Conservation (phyloP, 306 rosid species). For the Crotalaria pallida region DNA sequence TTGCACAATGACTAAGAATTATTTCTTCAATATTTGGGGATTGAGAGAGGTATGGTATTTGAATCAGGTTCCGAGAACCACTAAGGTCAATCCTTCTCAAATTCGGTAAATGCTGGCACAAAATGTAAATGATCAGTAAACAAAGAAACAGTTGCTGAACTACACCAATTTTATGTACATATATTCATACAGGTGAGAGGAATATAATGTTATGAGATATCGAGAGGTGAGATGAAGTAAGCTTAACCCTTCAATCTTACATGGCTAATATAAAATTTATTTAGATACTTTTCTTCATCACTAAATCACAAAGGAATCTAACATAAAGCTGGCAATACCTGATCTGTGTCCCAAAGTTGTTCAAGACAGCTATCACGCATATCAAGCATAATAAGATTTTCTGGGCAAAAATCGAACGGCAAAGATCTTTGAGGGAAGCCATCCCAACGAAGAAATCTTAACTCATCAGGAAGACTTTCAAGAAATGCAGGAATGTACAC, state of each 20-base stretch:
- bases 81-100: conserved; percentile 24
- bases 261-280: no score
- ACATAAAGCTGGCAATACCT: not conserved
- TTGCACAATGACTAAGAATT: not conserved
- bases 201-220: no score
- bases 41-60: conserved; percentile 10
- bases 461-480: not conserved
- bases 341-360: conserved; percentile 17
- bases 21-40: conserved; percentile 29
- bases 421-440: not conserved
- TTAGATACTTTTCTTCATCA: not conserved
- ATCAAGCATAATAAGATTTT: conserved; percentile 9
- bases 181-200: not conserved
- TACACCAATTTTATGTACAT: not conserved
- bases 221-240: no score
- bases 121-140: not conserved
- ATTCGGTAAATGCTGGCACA: conserved; percentile 10
- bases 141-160: not conserved
- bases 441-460: conserved; percentile 19
- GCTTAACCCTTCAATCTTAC: no score
- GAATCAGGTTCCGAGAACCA: not conserved
- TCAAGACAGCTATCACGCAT: not conserved
- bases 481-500: not conserved
- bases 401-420: not conserved
- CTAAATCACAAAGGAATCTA: not conserved